These are phyloP conservation scores for Dioscorea cayenensis DNA, from an alignment of 116 monocot species.

Conservation along the genomic window DNA sequence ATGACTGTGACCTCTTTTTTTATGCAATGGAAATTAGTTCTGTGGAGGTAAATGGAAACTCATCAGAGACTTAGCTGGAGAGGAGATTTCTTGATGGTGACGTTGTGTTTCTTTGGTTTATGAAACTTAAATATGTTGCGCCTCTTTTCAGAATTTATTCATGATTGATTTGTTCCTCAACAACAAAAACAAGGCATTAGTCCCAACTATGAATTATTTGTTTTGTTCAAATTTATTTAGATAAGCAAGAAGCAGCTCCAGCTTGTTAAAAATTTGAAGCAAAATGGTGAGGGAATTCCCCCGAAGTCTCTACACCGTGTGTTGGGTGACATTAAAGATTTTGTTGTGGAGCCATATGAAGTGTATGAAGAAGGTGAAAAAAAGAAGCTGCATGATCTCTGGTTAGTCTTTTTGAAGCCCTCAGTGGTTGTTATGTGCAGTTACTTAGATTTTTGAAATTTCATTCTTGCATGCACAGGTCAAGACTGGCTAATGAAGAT, in stretches of 20 bases:
- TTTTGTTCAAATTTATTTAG: conserved; percentile 33
- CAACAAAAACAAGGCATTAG: no score
- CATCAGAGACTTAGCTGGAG: no score
- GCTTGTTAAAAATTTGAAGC: conserved; percentile 48
- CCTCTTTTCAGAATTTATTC: neutral
- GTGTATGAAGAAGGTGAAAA: conserved; percentile 50
- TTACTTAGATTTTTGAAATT: neutral
- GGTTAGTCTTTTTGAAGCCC: conserved; percentile 31
- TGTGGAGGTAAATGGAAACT: neutral
- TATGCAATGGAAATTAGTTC: neutral
- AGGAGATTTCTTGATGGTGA: neutral
- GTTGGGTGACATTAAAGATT: conserved; percentile 58
- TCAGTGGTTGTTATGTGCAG: neutral
- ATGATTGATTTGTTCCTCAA: neutral
- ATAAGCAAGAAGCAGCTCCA: conserved; percentile 53
- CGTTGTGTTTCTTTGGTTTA: neutral
- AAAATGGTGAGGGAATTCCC: conserved; percentile 59
- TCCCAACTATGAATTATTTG: neutral
- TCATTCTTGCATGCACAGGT: conserved; percentile 23
- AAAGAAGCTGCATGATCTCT: conserved; percentile 45
- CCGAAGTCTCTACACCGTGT: conserved; percentile 49
- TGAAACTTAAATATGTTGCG: neutral
- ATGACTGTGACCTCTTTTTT: neutral
- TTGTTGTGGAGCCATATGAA: conserved; percentile 46
- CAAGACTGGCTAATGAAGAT: conserved; percentile 32